Percentiles rank a stretch among this genome's conserved stretches.
These are phyloP conservation scores for maize (Zea mays) DNA, from an alignment of 176 grass and related monocot genomes.

Conservation along the genomic window Zm-B73-REFERENCE-NAM-5.0 NC_050104.1:49599001-49599500, in stretches of 20 bases:
- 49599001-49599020: neutral
- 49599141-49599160: neutral
- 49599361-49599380: neutral
- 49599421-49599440: neutral
- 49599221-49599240: neutral
- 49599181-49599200: neutral
- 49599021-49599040: neutral
- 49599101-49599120: neutral
- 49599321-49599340: neutral
- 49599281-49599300: neutral
- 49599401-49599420: neutral
- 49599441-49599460: neutral
- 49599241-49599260: neutral
- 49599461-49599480: neutral
- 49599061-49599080: neutral
- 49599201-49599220: neutral
- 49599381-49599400: conserved; percentile 12
- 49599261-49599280: neutral
- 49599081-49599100: conserved; percentile 4
- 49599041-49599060: neutral
- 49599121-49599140: too few species aligned
- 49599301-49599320: too few species aligned
- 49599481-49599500: neutral
- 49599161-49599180: neutral
- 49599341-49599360: neutral